Conservation (phyloP, 768 basidiomycete species). For the Pisolithus albus region DNA sequence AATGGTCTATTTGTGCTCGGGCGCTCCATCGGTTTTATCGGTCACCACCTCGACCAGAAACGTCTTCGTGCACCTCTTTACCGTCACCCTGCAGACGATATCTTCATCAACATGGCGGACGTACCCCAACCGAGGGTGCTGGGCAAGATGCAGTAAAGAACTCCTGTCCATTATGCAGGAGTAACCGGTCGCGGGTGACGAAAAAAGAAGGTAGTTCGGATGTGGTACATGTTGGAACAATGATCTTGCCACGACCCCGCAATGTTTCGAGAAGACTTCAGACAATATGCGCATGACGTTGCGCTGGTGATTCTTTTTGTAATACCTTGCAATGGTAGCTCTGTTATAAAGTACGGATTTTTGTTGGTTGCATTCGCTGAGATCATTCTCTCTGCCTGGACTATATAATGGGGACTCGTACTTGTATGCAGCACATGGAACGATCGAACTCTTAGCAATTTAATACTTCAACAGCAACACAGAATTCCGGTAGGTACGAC, state of each 20-base stretch:
- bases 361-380: not conserved
- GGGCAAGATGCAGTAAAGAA: slow-evolving; percentile 29
- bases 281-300: not conserved
- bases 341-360: not conserved
- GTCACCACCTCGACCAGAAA: slow-evolving; percentile 96
- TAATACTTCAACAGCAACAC: no score
- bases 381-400: no score
- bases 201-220: not conserved
- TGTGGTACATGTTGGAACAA: not conserved
- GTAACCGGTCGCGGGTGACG: not conserved
- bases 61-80: slow-evolving; percentile 87
- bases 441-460: no score
- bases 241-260: not conserved
- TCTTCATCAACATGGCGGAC: slow-evolving; percentile 92
- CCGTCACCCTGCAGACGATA: slow-evolving; percentile 92
- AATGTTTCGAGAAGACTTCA: not conserved
- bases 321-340: not conserved
- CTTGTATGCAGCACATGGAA: not conserved
- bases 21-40: slow-evolving; percentile 96
- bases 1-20: slow-evolving; percentile 98
- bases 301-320: not conserved
- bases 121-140: slow-evolving; percentile 76
- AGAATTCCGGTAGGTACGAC: no score
- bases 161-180: not conserved
- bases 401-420: no score